These are phyloP conservation scores for Botrytis sinoallii DNA, from an alignment of 2,329 filamentous ascomycete genomes.

Conservation along the genomic window DNA sequence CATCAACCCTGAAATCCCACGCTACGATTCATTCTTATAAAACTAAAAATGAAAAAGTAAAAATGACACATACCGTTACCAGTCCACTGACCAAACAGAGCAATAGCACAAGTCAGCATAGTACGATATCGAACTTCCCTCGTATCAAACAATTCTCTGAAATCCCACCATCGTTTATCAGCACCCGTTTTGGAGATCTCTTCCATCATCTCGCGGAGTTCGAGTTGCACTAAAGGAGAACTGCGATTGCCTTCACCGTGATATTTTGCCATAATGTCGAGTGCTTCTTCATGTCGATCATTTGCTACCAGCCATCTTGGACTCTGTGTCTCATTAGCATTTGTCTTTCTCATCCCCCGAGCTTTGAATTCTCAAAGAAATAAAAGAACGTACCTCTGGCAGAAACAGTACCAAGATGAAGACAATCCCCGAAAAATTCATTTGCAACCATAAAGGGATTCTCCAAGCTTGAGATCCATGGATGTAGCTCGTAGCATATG, in stretches of 20 bases:
- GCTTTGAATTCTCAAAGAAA: rapidly evolving
- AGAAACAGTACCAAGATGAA: slow-evolving; percentile 45
- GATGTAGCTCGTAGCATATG: slow-evolving; percentile 17
- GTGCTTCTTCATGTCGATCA: slow-evolving; percentile 54
- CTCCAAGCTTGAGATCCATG: slow-evolving; percentile 31
- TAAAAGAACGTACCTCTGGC: slow-evolving; percentile 45
- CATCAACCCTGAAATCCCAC: not conserved
- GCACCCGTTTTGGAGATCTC: slow-evolving; percentile 32
- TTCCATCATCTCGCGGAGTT: slow-evolving; percentile 34
- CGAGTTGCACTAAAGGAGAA: slow-evolving; percentile 32
- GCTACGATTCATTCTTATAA: rapidly evolving
- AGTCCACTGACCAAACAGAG: slow-evolving; percentile 34
- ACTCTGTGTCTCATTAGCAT: not conserved
- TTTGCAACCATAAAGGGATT: slow-evolving; percentile 39
- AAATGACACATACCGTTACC: slow-evolving; percentile 38
- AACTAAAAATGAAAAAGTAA: no score
- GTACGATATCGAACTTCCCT: slow-evolving; percentile 32
- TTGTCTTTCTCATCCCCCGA: rapidly evolving
- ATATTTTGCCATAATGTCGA: slow-evolving; percentile 54
- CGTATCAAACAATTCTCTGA: slow-evolving; percentile 32
- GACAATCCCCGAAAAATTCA: slow-evolving; percentile 31
- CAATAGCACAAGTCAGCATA: slow-evolving; percentile 37
- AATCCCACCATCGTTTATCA: slow-evolving; percentile 39
- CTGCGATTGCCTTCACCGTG: slow-evolving; percentile 45
- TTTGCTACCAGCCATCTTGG: slow-evolving; percentile 57